phyloP scores from a whole-genome alignment of 164 flowering plant genomes.

The grape (Vitis vinifera) region DNA sequence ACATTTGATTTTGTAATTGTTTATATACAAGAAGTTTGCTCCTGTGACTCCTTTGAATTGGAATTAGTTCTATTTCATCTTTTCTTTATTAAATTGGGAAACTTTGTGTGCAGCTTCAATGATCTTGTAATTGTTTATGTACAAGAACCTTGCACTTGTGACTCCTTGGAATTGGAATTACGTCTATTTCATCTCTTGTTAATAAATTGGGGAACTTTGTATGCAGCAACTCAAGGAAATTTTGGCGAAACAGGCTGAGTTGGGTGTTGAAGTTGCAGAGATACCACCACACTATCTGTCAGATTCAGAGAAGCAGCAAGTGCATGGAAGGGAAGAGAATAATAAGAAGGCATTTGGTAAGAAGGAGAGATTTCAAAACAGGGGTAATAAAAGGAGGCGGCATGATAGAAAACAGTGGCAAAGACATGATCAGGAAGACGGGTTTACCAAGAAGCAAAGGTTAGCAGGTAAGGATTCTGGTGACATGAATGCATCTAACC shows the following conservation, averaged over 20 bases:
- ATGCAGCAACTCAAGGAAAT: constrained; percentile 90
- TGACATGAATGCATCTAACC: constrained; percentile 2
- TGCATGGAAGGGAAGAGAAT: constrained; percentile 15
- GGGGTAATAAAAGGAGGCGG: constrained; percentile 37
- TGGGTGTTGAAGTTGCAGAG: constrained; percentile 93
- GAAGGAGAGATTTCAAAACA: constrained; percentile 52
- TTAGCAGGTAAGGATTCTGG: constrained; percentile 19
- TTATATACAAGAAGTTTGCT: neutral
- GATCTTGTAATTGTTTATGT: too few relatives aligned
- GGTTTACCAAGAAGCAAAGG: constrained; percentile 42
- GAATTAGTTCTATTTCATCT: too few relatives aligned
- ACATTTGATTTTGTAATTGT: neutral
- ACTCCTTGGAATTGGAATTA: too few relatives aligned
- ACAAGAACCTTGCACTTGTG: too few relatives aligned
- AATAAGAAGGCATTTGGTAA: constrained; percentile 18
- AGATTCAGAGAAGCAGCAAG: constrained; percentile 47
- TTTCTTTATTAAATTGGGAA: too few relatives aligned
- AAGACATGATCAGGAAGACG: constrained; percentile 28
- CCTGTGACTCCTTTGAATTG: too few relatives aligned
- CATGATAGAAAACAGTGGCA: too few relatives aligned
- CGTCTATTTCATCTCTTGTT: too few relatives aligned
- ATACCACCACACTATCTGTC: constrained; percentile 68
- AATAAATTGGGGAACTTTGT: neutral
- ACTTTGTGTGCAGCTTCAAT: too few relatives aligned
- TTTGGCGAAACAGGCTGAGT: constrained; percentile 83